Evolutionary conservation across 495 filamentous ascomycete genomes (phyloP), one percentile per base, ranked within the genome.

Genomic region (Parathielavia appendiculata): DNA sequence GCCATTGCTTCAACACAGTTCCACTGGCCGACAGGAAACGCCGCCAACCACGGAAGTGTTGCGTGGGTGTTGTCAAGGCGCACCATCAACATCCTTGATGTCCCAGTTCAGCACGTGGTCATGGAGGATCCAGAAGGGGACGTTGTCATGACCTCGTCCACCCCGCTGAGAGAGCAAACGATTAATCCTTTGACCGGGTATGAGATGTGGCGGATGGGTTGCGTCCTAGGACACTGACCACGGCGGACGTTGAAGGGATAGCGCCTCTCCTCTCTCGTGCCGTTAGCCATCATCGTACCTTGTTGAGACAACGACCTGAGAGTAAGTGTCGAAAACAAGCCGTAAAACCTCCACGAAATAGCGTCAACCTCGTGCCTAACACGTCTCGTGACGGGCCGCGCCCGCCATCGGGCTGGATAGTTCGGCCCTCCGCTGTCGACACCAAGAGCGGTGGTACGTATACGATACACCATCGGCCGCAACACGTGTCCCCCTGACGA

Each of bases 401-500:
- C 26, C 41, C 41, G 51, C 41, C 22, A 38, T 36, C 53, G 52
- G 44, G 41, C 32, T 39, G 17, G 19, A 30, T 6, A 2, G 22
- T 45, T 38, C 39, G 40, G 48, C 26, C 23, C 32, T 4, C 56
- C 48, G 48, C 34, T n/a, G 48, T 36, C 47, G 38, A 46, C 17
- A 20, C 7, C 30, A 45, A 0, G 49, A n/a, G 36, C 54, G 19
- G 23, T 45, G 39, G 30, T 16, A 41, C 23, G 17, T 44, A 43
- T 46, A 17, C 26, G 6, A 30, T 17, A 17, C 45, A 55, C 63
- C 59, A 57, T 49, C 46, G 23, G 57, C 45, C 54, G 59, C 22
- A 59, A 50, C 63, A 65, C 63, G 63, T 65, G 59, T 65, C 56
- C 58, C 62, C 62, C 40, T 57, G 59, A 54, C 51, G 13, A 45